Evolutionary conservation across 75 land plant species (phyloP), one percentile per base, ranked within the genome.

Genomic region (Sequoiadendron giganteum): DNA sequence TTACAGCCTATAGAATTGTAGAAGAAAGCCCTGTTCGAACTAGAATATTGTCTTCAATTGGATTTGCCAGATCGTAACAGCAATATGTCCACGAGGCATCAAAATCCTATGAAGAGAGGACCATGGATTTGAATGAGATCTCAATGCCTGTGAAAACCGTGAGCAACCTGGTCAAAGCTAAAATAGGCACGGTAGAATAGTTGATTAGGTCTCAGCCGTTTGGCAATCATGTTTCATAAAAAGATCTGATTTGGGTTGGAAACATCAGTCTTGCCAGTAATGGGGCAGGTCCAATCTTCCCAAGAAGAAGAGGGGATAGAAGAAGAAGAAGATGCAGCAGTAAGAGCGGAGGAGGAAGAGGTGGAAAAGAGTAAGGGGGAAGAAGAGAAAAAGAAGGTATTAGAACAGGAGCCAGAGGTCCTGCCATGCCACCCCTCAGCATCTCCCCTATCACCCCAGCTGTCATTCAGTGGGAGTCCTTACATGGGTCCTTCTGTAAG

Each of bases 401-500:
- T 96, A 5, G 89, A 94, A 73, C 98, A 96, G 85, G 98, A 94
- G 85, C 97, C 97, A 5, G 98, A 96, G 87, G 93, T 95, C 84
- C 90, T 95, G 9, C 95, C 95, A 32, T 95, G 94, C 83, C 89
- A 95, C 87, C 90, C 96, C 40, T 94, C 98, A 30, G 94, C 96
- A 25, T 96, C 98, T 10, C 98, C 96, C 6, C 88, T 94, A 25
- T 96, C 98, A 19, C 97, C 97, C 8, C 97, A 95, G 91, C 90
- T 90, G 10, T 95, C 97, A 70, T 88, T 92, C 48, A 58, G 91
- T 39, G 96, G 94, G 14, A 94, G 95, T 0, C 95, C 98, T 10
- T 82, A 82, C 18, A 61, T 91, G 81, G 94, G 95, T 10, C 95
- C 94, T 10, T 90, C 93, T 38, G 90, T 96, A 56, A 93, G 92